Evolutionary conservation across 1,284 basidiomycete genomes (phyloP).

Genomic region (Mycena sp.): DNA sequence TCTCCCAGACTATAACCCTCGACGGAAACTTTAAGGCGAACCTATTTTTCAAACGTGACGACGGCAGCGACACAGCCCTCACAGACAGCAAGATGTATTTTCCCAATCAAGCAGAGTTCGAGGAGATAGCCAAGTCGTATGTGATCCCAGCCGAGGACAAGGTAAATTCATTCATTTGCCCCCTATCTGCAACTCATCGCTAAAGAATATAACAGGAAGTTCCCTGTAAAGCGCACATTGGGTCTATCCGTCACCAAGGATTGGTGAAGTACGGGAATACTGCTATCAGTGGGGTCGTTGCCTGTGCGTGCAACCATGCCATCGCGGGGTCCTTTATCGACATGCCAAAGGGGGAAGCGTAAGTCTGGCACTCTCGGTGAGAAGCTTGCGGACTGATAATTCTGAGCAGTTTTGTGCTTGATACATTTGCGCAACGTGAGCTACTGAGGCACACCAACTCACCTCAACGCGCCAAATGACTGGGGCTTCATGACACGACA

Average conservation of each 20-base stretch:
- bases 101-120: constrained; percentile 5
- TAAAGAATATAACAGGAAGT: not conserved
- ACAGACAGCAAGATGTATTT: constrained; percentile 20
- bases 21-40: constrained; percentile 17
- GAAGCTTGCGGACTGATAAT: not conserved
- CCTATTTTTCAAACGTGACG: constrained; percentile 16
- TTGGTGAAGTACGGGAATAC: too few species aligned
- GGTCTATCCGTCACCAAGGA: too few species aligned
- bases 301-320: too few species aligned
- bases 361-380: too few species aligned
- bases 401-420: constrained; percentile 1
- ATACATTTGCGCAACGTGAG: constrained; percentile 7
- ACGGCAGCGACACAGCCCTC: constrained; percentile 11
- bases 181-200: not conserved
- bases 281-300: too few species aligned
- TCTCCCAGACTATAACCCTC: not conserved
- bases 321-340: not conserved
- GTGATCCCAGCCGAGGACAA: constrained; percentile 9
- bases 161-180: not conserved
- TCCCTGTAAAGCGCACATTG: not conserved
- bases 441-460: not conserved
- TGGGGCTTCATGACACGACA: constrained; percentile 3
- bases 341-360: too few species aligned
- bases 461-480: constrained; percentile 19
- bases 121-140: not conserved